Conservation (phyloP, 2,329 filamentous ascomycete species). For the Colletotrichum costaricense region DNA sequence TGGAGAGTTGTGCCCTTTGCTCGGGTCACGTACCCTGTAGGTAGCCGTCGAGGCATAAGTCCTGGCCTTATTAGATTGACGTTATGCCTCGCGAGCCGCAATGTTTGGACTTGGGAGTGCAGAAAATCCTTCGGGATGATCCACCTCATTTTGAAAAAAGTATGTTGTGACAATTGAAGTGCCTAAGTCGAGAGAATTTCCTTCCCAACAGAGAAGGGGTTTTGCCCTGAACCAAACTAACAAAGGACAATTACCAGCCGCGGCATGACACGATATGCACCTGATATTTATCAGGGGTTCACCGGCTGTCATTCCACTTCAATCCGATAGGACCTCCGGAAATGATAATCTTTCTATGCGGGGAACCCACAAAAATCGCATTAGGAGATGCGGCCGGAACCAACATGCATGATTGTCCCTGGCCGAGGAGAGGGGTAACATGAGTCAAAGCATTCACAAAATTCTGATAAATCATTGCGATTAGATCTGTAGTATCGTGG, state of each 20-base stretch:
- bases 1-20: too few relatives aligned
- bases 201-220: neutral
- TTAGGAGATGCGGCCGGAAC: neutral
- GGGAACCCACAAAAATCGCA: neutral
- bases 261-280: neutral
- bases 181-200: neutral
- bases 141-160: too few relatives aligned
- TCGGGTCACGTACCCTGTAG: too few relatives aligned
- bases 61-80: too few relatives aligned
- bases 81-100: too few relatives aligned
- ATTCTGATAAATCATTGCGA: too few relatives aligned
- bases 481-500: too few relatives aligned
- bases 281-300: neutral
- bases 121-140: too few relatives aligned
- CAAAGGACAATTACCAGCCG: neutral
- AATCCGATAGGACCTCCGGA: neutral
- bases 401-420: neutral
- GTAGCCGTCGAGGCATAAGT: too few relatives aligned
- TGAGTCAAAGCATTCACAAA: too few relatives aligned
- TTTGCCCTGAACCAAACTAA: neutral
- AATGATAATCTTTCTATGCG: neutral
- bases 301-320: neutral
- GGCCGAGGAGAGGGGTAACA: conserved; percentile 9
- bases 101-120: too few relatives aligned
- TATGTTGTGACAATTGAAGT: neutral